Conservation (phyloP, 305 asterid genomes). For the Petunia hybrid region DNA sequence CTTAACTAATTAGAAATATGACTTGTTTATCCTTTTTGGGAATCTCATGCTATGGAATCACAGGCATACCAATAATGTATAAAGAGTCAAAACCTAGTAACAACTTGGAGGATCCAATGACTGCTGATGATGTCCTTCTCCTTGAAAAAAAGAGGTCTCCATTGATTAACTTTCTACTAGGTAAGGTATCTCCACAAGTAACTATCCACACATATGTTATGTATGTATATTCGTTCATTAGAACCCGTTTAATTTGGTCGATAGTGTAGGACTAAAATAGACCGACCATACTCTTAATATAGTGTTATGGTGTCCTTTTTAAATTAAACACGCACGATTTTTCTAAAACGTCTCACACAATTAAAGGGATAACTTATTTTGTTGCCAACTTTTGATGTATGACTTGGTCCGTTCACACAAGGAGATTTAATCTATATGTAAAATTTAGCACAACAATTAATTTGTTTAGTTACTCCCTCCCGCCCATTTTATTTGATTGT, state of each 20-base stretch:
- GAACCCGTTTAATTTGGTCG: background rate
- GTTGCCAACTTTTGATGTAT: too few species aligned
- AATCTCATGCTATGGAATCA: background rate
- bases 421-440: background rate
- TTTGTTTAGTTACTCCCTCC: background rate
- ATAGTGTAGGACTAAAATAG: background rate
- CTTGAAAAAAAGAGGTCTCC: slow-evolving; percentile 4
- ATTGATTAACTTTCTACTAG: background rate
- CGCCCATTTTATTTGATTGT: too few species aligned
- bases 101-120: background rate
- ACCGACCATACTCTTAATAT: background rate
- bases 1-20: background rate
- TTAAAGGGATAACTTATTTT: too few species aligned
- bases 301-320: background rate
- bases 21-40: background rate
- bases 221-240: background rate
- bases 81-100: slow-evolving; percentile 1
- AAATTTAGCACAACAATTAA: background rate
- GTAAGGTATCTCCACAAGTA: background rate
- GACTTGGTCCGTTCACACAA: background rate
- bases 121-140: background rate
- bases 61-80: slow-evolving; percentile 22
- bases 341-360: background rate
- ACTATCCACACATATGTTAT: background rate
- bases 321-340: background rate